Conservation (phyloP, 768 basidiomycete genomes). For the Boletus speciosus region DNA sequence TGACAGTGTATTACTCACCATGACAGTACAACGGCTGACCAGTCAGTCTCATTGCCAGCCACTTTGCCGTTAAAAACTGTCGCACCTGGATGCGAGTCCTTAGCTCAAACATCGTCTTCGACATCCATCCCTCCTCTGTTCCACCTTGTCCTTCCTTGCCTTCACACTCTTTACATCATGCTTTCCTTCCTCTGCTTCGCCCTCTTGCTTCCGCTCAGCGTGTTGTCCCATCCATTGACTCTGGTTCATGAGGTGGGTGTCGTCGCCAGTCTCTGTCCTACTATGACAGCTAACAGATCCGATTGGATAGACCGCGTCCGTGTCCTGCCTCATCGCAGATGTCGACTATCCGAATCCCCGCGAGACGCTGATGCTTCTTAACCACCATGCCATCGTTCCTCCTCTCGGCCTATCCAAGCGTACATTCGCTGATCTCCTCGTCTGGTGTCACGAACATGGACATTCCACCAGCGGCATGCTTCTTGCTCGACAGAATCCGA, state of each 20-base stretch:
- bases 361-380: constrained; percentile 22
- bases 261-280: neutral
- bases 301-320: constrained; percentile 5
- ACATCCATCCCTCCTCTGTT: neutral
- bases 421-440: constrained; percentile 25
- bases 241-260: constrained; percentile 7
- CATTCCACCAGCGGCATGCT: constrained; percentile 12
- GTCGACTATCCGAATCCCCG: constrained; percentile 22
- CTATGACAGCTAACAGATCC: neutral
- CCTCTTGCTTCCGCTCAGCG: constrained; percentile 19
- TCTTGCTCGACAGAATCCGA: constrained; percentile 23
- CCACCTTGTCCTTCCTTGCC: neutral
- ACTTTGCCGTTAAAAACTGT: constrained; percentile 2
- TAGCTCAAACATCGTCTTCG: neutral
- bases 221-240: constrained; percentile 19
- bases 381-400: constrained; percentile 17
- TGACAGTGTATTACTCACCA: neutral
- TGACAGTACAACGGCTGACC: neutral
- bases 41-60: constrained; percentile 14
- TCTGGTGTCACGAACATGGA: constrained; percentile 24
- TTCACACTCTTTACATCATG: constrained; percentile 19
- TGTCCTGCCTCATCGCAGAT: constrained; percentile 29
- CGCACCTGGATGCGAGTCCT: neutral
- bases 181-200: constrained; percentile 17
- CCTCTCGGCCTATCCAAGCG: constrained; percentile 23